phyloP scores from a whole-genome alignment of 2,329 filamentous ascomycete genomes.

The Colletotrichum eremochloae region DNA sequence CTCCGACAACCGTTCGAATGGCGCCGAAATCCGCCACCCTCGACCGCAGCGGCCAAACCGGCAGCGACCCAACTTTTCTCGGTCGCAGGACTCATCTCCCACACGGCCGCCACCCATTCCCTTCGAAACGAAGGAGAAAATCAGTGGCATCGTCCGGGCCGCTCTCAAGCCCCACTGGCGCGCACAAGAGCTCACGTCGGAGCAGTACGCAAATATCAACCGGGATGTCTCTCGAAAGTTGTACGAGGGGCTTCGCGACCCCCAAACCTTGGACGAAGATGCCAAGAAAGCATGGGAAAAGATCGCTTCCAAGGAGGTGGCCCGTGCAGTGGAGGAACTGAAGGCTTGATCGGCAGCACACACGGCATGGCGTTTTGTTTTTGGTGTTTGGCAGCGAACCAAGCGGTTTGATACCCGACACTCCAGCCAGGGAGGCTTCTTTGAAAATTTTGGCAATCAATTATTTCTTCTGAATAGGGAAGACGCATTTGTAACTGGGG shows the following conservation, averaged over 20 bases:
- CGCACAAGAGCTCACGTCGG: conserved; percentile 79
- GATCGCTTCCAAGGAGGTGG: conserved; percentile 83
- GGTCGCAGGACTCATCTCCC: conserved; percentile 77
- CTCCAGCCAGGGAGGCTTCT: conserved; percentile 36
- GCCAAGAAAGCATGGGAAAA: conserved; percentile 80
- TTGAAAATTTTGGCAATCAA: conserved; percentile 29
- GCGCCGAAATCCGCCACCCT: conserved; percentile 65
- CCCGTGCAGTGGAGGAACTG: conserved; percentile 75
- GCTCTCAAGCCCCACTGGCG: conserved; percentile 88
- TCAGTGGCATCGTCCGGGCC: conserved; percentile 88
- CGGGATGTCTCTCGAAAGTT: conserved; percentile 88
- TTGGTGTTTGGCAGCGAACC: conserved; percentile 41
- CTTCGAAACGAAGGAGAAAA: conserved; percentile 86
- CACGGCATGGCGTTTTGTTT: conserved; percentile 33
- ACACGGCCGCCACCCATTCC: conserved; percentile 73
- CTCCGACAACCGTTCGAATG: conserved; percentile 53
- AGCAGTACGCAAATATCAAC: conserved; percentile 94
- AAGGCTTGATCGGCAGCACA: conserved; percentile 36
- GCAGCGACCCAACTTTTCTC: conserved; percentile 54
- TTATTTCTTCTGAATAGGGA: conserved; percentile 18
- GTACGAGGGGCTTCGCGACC: conserved; percentile 76
- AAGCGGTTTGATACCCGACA: conserved; percentile 42
- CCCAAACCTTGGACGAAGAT: conserved; percentile 72
- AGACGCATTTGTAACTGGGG: conserved; percentile 27
- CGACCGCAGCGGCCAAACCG: conserved; percentile 62